Evolutionary conservation across 208 protist species (phyloP).

Genomic region (Strigomonas galati): DNA sequence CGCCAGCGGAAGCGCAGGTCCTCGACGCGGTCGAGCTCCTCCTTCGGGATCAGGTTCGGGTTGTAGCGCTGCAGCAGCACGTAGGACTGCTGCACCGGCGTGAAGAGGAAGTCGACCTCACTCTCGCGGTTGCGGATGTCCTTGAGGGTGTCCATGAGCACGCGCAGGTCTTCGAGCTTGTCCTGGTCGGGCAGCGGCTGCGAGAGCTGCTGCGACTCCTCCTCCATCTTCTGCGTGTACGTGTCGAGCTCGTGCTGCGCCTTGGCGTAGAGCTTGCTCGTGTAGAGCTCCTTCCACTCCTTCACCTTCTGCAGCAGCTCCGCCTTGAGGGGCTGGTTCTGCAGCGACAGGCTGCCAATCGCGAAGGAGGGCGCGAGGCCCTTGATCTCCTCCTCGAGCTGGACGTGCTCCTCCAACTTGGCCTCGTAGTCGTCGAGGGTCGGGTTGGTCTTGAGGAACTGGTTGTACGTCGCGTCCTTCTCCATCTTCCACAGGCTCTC

Average conservation of each 20-base stretch:
- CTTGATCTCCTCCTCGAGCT: slow-evolving; percentile 89
- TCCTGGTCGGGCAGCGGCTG: slow-evolving; percentile 92
- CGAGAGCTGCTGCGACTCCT: slow-evolving; percentile 84
- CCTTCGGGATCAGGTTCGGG: slow-evolving; percentile 89
- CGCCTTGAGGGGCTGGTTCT: slow-evolving; percentile 93
- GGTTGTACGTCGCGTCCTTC: slow-evolving; percentile 91
- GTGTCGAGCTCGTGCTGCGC: slow-evolving; percentile 86
- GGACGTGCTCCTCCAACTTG: slow-evolving; percentile 87
- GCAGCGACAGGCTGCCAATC: slow-evolving; percentile 91
- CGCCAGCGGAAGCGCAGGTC: slow-evolving; percentile 93
- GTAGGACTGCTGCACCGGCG: slow-evolving; percentile 94
- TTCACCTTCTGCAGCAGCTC: slow-evolving; percentile 85
- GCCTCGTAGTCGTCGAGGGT: slow-evolving; percentile 92
- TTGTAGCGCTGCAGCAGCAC: slow-evolving; percentile 88
- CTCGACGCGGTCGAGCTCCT: slow-evolving; percentile 94
- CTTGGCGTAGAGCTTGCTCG: slow-evolving; percentile 92
- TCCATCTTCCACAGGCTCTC: slow-evolving; percentile 95
- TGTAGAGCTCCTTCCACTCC: slow-evolving; percentile 95
- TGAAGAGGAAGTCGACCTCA: slow-evolving; percentile 92
- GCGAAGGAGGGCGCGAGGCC: slow-evolving; percentile 80
- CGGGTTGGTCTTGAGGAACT: slow-evolving; percentile 80
- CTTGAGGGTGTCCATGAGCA: slow-evolving; percentile 91
- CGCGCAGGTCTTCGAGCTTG: slow-evolving; percentile 93
- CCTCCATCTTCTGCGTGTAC: slow-evolving; percentile 93
- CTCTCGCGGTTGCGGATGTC: slow-evolving; percentile 92